Base-by-base conservation (phyloP, 352 stramenopile species). In the Pseudoperonospora humuli region DNA sequence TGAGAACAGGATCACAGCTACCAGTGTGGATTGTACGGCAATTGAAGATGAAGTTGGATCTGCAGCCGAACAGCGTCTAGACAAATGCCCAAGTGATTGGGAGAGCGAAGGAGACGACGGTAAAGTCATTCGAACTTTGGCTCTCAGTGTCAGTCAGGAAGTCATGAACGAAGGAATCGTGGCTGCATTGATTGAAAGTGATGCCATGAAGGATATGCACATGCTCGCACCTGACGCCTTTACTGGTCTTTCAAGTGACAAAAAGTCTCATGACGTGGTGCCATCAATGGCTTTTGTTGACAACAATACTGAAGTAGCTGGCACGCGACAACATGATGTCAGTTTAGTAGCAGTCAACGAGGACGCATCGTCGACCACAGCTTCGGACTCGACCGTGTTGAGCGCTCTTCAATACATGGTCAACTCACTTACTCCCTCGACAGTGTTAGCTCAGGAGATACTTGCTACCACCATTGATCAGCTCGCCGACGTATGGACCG, bases 391-490 rank as follows among this genome's bases (percentile, higher is more conserved):
- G 3, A 31, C 40, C 10, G 7, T 61, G 17, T 14, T 61, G 26
- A 43, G 17, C 21, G 53, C 46, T 41, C 53, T 61, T 26, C 53
- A 45, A 40, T 57, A 61, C 17, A 46, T 57, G 25, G 53, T 57
- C 7, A 35, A 45, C 24, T 39, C 46, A 6, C 29, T 61, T 17
- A 40, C 53, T 20, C 46, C 53, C 5, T 50, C 53, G 19, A 39
- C 28, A 27, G 25, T 53, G 4, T 39, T 61, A 7, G 53, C 46
- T 9, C 46, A 53, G 14, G 39, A 61, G 8, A 57, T 61, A 35
- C 39, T 52, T 13, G 17, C 34, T 11, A 53, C 15, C 26, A 61
- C 52, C 10, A 36, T 61, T 5, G 19, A 51, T 17, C 52, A 56
- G 21, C 11, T 61, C 6, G 17, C 13, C 7, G 40, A 19, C 19